Evolutionary conservation across 805 yeast species (phyloP), one percentile per base, ranked within the genome.

Genomic region (Jamesozyma rosinii): DNA sequence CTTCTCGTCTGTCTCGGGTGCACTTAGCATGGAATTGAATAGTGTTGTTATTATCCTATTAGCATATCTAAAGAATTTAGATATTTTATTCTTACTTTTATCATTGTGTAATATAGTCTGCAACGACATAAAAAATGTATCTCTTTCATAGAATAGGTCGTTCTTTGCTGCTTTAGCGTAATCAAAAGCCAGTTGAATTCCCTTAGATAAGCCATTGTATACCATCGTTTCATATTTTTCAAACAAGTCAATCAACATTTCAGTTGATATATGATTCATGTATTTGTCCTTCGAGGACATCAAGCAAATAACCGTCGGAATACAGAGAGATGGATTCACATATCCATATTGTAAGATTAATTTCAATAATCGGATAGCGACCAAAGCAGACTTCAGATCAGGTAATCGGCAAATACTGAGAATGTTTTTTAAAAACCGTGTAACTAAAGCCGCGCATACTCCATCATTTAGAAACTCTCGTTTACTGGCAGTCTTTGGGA

Each of bases 161-260:
- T 19, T 0, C 33, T 44, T 15, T 44, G 40, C 17, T 48, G 20
- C 13, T 34, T 22, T 47, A 1, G 54, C 45, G 54, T 76, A 80
- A 0, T 59, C 53, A 2, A 73, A 70, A 0, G 87, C 84, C 20
- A 68, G 46, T 42, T 63, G 72, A 5, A 85, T 54, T 0, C 90
- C 92, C 44, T 79, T 83, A 2, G 70, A 59, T 49, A 84, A 78
- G 41, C 78, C 71, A 5, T 79, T 63, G 38, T 82, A 89, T 19
- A 84, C 74, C 54, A 87, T 68, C 1, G 86, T 74, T 55, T 83
- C 90, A 54, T 83, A 78, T 46, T 79, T 81, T 18, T 74, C 80
- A 50, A 73, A 76, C 3, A 86, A 52, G 8, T 71, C 75, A 18
- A 57, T 55, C 50, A 83, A 83, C 43, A 83, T 62, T 0, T 67